Conservation (phyloP, 2,329 filamentous ascomycete genomes). For the Zelopaecilomyces penicillatus region DNA sequence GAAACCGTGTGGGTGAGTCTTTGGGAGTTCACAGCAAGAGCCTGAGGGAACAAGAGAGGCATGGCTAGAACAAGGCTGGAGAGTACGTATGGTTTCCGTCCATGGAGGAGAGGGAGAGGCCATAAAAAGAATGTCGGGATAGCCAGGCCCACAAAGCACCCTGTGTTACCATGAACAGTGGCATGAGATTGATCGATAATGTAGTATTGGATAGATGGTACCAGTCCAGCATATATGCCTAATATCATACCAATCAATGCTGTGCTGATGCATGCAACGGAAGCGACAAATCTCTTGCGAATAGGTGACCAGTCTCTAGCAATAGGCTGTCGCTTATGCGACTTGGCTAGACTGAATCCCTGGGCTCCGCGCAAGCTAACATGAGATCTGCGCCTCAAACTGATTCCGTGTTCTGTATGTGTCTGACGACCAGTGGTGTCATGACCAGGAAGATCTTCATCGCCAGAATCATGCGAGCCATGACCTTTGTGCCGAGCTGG, state of each 20-base stretch:
- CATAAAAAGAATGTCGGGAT: constrained; percentile 63
- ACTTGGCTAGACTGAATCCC: constrained; percentile 43
- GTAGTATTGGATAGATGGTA: constrained; percentile 71
- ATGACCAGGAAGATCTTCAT: constrained; percentile 17
- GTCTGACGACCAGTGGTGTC: constrained; percentile 17
- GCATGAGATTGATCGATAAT: constrained; percentile 61
- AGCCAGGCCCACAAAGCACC: constrained; percentile 62
- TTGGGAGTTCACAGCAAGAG: constrained; percentile 50
- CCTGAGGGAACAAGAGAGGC: constrained; percentile 69
- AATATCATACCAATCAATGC: constrained; percentile 61
- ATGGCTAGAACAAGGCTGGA: constrained; percentile 59
- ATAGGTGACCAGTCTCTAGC: constrained; percentile 62
- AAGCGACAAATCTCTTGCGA: constrained; percentile 61
- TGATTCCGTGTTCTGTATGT: constrained; percentile 28
- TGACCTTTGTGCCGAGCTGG: constrained; percentile 4
- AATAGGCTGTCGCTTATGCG: constrained; percentile 54
- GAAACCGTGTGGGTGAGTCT: constrained; percentile 46
- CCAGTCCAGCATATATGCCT: constrained; percentile 70
- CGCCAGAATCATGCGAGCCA: constrained; percentile 11
- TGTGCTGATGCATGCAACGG: constrained; percentile 64
- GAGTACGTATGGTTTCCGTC: constrained; percentile 69
- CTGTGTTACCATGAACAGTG: constrained; percentile 64
- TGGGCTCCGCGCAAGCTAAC: constrained; percentile 43
- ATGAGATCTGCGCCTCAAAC: constrained; percentile 42
- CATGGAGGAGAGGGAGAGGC: constrained; percentile 67